phyloP scores from a whole-genome alignment of 169 alveolate species.

The Theileria equi region DNA sequence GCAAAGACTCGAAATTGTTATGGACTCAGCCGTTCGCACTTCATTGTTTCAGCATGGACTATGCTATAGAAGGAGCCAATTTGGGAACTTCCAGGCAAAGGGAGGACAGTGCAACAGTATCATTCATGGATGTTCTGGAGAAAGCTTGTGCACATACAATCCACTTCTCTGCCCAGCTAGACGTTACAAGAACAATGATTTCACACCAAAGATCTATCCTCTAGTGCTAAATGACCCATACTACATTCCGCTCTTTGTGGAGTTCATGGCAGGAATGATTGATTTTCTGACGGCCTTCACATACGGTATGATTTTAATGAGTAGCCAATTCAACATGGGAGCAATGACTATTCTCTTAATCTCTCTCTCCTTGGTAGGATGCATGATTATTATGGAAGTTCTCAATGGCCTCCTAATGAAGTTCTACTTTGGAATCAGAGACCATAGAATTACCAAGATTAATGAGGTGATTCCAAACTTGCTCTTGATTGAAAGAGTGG shows the following conservation, averaged over 20 bases:
- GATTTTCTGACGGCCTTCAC: constrained; percentile 8
- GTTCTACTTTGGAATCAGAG: constrained; percentile 19
- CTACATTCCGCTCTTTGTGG: constrained; percentile 15
- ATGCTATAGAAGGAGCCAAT: constrained; percentile 27
- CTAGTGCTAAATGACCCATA: constrained; percentile 30
- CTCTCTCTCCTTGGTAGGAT: neutral
- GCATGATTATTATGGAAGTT: constrained; percentile 17
- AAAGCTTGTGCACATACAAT: constrained; percentile 9
- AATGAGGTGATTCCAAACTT: constrained; percentile 11
- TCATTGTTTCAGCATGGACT: constrained; percentile 55
- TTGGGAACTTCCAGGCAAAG: neutral
- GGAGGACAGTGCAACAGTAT: neutral
- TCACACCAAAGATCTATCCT: constrained; percentile 41
- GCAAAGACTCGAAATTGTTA: constrained; percentile 15
- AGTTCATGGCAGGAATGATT: constrained; percentile 8
- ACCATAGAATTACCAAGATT: constrained; percentile 28
- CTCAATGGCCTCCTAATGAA: constrained; percentile 9
- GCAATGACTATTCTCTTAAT: constrained; percentile 5
- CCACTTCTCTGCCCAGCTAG: constrained; percentile 51
- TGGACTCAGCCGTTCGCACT: constrained; percentile 36
- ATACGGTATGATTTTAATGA: constrained; percentile 19
- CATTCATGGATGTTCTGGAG: neutral
- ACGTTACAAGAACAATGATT: constrained; percentile 39
- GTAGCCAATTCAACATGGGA: constrained; percentile 1
- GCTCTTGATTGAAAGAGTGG: constrained; percentile 5